phyloP scores from a whole-genome alignment of 129 eudicot species.

The Helianthus annuus region HanXRQr2.0-SUNRISE NC_035449.2:5391565-5392064 shows the following conservation, averaged over 20 bases:
- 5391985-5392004: neutral
- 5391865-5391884: neutral
- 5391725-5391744: conserved; percentile 6
- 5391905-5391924: neutral
- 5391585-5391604: no score
- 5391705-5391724: neutral
- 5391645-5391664: no score
- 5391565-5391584: no score
- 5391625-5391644: no score
- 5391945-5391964: neutral
- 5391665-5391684: no score
- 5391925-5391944: neutral
- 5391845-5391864: conserved; percentile 47
- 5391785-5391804: conserved; percentile 64
- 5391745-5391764: conserved; percentile 71
- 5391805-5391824: conserved; percentile 22
- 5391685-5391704: no score
- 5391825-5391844: conserved; percentile 5
- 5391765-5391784: conserved; percentile 80
- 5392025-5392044: no score
- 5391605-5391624: no score
- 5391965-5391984: neutral
- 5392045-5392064: no score
- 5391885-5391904: no score
- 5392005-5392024: neutral